A percentile compares a stretch with the other conserved stretches of the same genome.
Evolutionary conservation across 2,329 filamentous ascomycete species (phyloP).

Genomic region (Ceratocystis alfenasii): DNA sequence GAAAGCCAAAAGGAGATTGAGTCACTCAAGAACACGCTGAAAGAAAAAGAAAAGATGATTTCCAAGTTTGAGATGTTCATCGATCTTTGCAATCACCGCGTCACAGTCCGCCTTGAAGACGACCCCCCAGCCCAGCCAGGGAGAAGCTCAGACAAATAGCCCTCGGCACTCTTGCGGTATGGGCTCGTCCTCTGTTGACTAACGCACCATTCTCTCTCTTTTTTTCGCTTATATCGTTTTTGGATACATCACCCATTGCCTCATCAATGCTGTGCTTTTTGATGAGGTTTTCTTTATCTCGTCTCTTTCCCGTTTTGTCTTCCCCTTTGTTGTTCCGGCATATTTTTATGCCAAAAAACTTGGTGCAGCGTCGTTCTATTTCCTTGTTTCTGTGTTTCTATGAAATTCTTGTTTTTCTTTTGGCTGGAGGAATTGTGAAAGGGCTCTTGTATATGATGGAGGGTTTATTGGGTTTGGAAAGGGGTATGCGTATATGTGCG

Average conservation of each 20-base stretch:
- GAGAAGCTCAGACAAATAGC: constrained; percentile 20
- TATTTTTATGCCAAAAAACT: neutral
- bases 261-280: neutral
- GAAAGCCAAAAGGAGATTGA: constrained; percentile 48
- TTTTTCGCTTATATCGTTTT: neutral
- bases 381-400: neutral
- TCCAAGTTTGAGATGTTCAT: constrained; percentile 57
- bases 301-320: neutral
- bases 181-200: neutral
- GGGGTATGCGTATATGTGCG: neutral
- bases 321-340: neutral
- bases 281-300: neutral
- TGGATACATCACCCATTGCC: neutral
- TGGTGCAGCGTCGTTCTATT: constrained; percentile 5
- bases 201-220: neutral
- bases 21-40: constrained; percentile 46
- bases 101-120: constrained; percentile 44
- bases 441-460: neutral
- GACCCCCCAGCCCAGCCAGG: constrained; percentile 24
- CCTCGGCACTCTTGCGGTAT: neutral
- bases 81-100: constrained; percentile 55
- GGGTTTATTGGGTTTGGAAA: neutral
- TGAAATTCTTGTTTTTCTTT: neutral
- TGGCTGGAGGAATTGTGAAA: neutral
- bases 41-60: constrained; percentile 51